Conservation (phyloP, 108 stramenopile species). For the Tribonema minus region DNA sequence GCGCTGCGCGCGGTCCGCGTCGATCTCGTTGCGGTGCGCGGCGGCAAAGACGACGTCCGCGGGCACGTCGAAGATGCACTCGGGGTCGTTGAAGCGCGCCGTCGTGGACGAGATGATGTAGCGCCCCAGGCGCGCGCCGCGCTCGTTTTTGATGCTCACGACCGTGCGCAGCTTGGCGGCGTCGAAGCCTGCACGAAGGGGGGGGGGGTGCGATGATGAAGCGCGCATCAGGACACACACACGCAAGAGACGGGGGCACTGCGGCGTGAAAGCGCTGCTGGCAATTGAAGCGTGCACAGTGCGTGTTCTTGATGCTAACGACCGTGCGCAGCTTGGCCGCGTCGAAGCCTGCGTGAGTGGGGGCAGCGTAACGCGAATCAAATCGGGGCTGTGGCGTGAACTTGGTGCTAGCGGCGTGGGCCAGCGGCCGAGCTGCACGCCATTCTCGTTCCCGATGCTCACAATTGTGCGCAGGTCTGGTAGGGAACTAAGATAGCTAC, state of each 20-base stretch:
- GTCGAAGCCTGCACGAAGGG: constrained; percentile 77
- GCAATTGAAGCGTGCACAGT: too few species aligned
- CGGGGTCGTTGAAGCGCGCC: constrained; percentile 46
- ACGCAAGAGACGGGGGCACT: too few species aligned
- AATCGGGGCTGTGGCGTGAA: too few species aligned
- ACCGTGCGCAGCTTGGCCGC: constrained; percentile 77
- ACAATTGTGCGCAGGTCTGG: too few species aligned
- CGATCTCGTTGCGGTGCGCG: constrained; percentile 72
- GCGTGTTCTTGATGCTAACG: constrained; percentile 88
- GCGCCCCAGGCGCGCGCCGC: constrained; percentile 68
- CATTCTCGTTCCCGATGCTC: too few species aligned
- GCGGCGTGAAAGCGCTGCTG: too few species aligned
- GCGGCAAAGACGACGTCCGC: constrained; percentile 89
- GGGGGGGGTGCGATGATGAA: too few species aligned
- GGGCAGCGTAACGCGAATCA: too few species aligned
- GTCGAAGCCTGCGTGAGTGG: constrained; percentile 77
- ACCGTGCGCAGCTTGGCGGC: constrained; percentile 77
- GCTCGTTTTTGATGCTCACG: constrained; percentile 84
- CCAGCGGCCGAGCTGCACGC: too few species aligned
- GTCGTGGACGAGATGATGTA: constrained; percentile 59
- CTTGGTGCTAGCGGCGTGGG: too few species aligned
- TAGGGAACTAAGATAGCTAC: too few species aligned
- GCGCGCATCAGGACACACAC: background rate
- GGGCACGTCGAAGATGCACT: constrained; percentile 48
- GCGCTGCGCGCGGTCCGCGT: constrained; percentile 60